Evolutionary conservation across 2,329 filamentous ascomycete genomes (phyloP).

Genomic region (Apiospora phragmitis): DNA sequence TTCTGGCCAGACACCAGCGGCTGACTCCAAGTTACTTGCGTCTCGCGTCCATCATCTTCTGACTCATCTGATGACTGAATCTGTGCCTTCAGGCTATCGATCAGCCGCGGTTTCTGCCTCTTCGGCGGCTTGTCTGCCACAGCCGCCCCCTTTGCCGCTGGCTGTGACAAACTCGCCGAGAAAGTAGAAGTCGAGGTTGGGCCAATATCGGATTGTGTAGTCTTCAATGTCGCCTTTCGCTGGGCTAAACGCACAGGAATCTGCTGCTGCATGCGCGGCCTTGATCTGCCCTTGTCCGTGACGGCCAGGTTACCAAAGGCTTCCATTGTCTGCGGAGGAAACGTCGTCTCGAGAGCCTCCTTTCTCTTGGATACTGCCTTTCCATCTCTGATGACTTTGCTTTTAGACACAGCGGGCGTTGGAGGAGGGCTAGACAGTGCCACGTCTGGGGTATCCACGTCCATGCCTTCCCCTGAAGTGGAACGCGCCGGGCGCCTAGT

Average conservation of each 20-base stretch:
- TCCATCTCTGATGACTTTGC: slow-evolving; percentile 9
- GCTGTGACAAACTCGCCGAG: slow-evolving; percentile 2
- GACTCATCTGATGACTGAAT: slow-evolving; percentile 21
- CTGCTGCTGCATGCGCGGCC: slow-evolving; percentile 19
- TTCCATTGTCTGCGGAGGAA: slow-evolving; percentile 19
- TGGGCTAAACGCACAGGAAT: slow-evolving; percentile 31
- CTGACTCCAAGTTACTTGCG: slow-evolving; percentile 20
- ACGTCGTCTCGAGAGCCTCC: slow-evolving; percentile 5
- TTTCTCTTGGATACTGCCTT: slow-evolving; percentile 5
- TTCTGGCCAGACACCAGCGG: slow-evolving; percentile 21
- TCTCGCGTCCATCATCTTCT: slow-evolving; percentile 17
- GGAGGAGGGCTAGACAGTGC: slow-evolving; percentile 32
- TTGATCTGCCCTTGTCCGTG: slow-evolving; percentile 13
- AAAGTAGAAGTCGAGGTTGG: slow-evolving; percentile 9
- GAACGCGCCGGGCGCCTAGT: slow-evolving; percentile 18
- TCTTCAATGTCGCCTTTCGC: slow-evolving; percentile 11
- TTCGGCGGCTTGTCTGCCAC: slow-evolving; percentile 15
- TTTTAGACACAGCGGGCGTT: slow-evolving; percentile 26
- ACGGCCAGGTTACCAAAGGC: slow-evolving; percentile 16
- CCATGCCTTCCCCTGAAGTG: slow-evolving; percentile 23
- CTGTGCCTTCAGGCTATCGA: slow-evolving; percentile 32
- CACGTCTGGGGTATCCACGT: slow-evolving; percentile 21
- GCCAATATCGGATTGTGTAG: slow-evolving; percentile 13
- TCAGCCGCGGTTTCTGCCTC: slow-evolving; percentile 28
- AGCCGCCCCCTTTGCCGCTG: slow-evolving; percentile 11